Evolutionary conservation across 768 basidiomycete genomes (phyloP).

Genomic region (Pleurotus giganteus): DNA sequence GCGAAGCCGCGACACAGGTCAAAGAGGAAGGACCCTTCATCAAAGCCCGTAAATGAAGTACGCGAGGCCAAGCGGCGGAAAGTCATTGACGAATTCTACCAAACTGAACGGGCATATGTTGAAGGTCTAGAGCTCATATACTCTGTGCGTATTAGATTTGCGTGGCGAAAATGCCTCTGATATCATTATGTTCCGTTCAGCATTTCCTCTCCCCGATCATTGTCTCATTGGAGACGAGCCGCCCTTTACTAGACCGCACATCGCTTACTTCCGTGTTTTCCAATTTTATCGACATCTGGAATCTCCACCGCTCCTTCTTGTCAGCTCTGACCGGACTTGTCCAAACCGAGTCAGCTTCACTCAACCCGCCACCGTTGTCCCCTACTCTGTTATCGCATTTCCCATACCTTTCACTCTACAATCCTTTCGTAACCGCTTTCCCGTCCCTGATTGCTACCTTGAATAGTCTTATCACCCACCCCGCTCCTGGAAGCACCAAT

Average conservation of each 20-base stretch:
- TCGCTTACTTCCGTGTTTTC: slow-evolving; percentile 77
- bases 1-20: slow-evolving; percentile 35
- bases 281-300: slow-evolving; percentile 92
- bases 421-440: slow-evolving; percentile 80
- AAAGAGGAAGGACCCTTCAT: slow-evolving; percentile 34
- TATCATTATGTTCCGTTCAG: slow-evolving; percentile 33
- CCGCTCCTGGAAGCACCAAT: slow-evolving; percentile 35
- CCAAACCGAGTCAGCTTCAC: slow-evolving; percentile 13
- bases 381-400: slow-evolving; percentile 75
- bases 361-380: slow-evolving; percentile 38
- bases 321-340: slow-evolving; percentile 51
- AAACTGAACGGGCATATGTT: slow-evolving; percentile 80
- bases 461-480: slow-evolving; percentile 46
- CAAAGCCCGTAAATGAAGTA: slow-evolving; percentile 44
- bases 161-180: slow-evolving; percentile 2
- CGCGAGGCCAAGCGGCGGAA: slow-evolving; percentile 57
- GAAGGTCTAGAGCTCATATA: slow-evolving; percentile 83
- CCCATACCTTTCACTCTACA: slow-evolving; percentile 86
- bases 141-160: slow-evolving; percentile 47
- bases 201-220: slow-evolving; percentile 84
- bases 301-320: slow-evolving; percentile 76
- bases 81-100: slow-evolving; percentile 77
- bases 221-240: slow-evolving; percentile 62
- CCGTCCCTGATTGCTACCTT: slow-evolving; percentile 62
- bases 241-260: slow-evolving; percentile 66